phyloP scores from a whole-genome alignment of 2,329 filamentous ascomycete species.

The Beauveria caledonica region DNA sequence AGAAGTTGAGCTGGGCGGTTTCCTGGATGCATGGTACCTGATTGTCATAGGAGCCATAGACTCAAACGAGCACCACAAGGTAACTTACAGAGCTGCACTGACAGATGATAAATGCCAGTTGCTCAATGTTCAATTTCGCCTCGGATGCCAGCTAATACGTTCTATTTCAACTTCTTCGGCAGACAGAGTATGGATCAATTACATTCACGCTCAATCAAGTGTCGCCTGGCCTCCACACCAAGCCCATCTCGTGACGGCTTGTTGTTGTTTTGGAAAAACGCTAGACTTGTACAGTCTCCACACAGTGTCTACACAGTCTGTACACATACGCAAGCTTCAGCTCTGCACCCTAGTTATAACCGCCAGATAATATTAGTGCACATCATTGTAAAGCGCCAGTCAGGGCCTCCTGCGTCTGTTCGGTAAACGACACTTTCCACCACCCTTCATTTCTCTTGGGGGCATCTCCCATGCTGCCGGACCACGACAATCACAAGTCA shows the following conservation, averaged over 20 bases:
- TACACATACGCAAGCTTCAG: conserved; percentile 2
- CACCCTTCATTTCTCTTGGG: not conserved
- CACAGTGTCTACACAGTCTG: not conserved
- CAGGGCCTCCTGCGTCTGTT: not conserved
- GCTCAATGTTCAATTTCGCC: not conserved
- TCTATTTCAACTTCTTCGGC: not conserved
- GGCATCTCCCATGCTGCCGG: not conserved
- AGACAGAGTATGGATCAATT: not conserved
- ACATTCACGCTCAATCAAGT: not conserved
- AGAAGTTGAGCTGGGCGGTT: too few species aligned
- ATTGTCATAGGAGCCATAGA: too few species aligned
- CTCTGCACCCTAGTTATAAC: not conserved
- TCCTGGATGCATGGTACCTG: too few species aligned
- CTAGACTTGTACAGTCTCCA: not conserved
- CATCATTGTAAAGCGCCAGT: not conserved
- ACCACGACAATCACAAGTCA: not conserved
- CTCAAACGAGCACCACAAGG: too few species aligned
- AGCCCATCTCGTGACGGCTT: not conserved
- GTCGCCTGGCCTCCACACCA: not conserved
- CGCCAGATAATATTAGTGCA: too few species aligned
- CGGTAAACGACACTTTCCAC: too few species aligned
- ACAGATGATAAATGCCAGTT: too few species aligned
- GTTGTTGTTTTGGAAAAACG: conserved; percentile 2
- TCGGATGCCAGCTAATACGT: not conserved
- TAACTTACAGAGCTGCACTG: too few species aligned